Base-by-base conservation (phyloP, 192 early-diverging fungal species). In the Globomyces pollinis-pini region DNA sequence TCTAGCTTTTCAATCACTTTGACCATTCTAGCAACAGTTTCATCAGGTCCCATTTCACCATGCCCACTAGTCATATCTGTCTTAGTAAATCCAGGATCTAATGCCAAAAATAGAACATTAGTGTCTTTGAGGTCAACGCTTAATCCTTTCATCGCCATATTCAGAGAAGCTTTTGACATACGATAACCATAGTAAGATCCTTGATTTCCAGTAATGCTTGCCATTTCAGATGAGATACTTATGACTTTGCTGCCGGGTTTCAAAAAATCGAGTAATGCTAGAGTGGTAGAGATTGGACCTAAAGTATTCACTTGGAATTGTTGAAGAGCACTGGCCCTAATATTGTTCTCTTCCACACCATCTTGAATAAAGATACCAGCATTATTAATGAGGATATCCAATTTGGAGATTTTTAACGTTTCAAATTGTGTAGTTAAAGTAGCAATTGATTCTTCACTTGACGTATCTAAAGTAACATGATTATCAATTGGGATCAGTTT, bases 281-380 rank as follows among this genome's bases (percentile, higher is more conserved):
- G 24, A 23, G 64, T 62, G n/a, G 67, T 51, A 11, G 68, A 42
- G 21, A 70, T 6, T 18, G 68, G 68, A 11, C 68, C 68, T 11
- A 62, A 43, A 13, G 53, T 38, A 26, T 70, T 70, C 26, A 57
- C 57, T 1, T 13, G 21, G 42, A 51, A 51, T 51, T 51, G 50
- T 16, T 51, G 9, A 18, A 51, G 5, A 4, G 32, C 32, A 5
- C 6, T 51, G 16, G 30, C 13, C 8, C 50, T 0, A 4, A 51
- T 9, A 9, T 51, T 30, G 16, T 11, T 33, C 7, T 51, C 50
- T 4, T 21, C 50, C 2, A 51, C 3, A 15, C 20, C 13, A 21
- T 51, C 50, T 4, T 28, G 20, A 16, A 33, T 20, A 11, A 51
- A 33, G 30, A 51, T 20, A 26, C 50, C 50, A 6, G 50, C 50